phyloP scores from a whole-genome alignment of 768 basidiomycete species.

The Candolleomyces aberdarensis region DNA sequence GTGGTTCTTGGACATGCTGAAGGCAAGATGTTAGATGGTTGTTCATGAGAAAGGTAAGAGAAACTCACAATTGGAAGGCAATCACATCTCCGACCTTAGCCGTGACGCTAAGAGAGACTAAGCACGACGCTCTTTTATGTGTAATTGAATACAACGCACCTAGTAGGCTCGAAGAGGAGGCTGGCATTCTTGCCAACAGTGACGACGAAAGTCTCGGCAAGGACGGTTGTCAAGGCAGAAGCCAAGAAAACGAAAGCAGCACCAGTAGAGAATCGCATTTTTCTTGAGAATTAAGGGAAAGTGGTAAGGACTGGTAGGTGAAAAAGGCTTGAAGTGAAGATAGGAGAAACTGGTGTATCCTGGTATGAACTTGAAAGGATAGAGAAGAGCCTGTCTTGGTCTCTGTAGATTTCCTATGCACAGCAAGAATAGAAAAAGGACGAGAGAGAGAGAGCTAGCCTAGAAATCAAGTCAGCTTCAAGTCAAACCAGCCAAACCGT shows the following conservation, averaged over 20 bases:
- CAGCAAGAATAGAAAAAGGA: conserved; percentile 3
- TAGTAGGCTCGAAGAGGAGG: conserved; percentile 24
- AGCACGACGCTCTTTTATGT: no score
- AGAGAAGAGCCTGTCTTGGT: conserved; percentile 4
- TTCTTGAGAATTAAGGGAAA: neutral
- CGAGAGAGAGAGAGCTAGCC: conserved; percentile 8
- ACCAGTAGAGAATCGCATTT: conserved; percentile 11
- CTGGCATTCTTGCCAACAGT: conserved; percentile 27
- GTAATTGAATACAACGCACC: no score
- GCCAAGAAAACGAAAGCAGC: conserved; percentile 8
- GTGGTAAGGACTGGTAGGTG: neutral
- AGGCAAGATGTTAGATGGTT: neutral
- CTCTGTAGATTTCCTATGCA: conserved; percentile 1
- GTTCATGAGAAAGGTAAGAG: neutral
- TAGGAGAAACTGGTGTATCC: neutral
- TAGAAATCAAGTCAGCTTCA: neutral
- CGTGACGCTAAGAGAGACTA: conserved; percentile 21
- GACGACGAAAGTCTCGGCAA: conserved; percentile 29
- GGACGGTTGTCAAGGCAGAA: conserved; percentile 2
- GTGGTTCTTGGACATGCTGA: conserved; percentile 36
- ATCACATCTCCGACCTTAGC: conserved; percentile 37
- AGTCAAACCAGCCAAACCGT: neutral
- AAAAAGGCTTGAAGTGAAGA: conserved; percentile 1
- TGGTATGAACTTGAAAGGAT: neutral
- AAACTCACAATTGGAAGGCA: conserved; percentile 42